Evolutionary conservation across 208 protist genomes (phyloP), one percentile per base, ranked within the genome.

Genomic region (Acanthamoeba triangularis): DNA sequence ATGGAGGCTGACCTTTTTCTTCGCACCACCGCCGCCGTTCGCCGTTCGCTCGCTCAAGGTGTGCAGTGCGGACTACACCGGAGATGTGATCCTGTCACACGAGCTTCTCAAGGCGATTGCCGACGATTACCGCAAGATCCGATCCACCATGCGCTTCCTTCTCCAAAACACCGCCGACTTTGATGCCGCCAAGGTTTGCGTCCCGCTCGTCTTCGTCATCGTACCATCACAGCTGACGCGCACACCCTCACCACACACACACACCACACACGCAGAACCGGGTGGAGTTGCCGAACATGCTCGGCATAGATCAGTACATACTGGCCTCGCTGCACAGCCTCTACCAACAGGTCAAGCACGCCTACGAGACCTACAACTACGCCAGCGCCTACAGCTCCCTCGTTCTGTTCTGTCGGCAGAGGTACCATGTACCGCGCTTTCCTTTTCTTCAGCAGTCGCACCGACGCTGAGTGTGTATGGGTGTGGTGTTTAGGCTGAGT

Each of bases 91-190:
- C 14, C 80, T 88, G 7, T 88, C 80, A 4, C 52, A 33, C n/a
- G 80, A 88, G n/a, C 16, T 88, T 1, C 33, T 88, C 1, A n/a
- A 59, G 52, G 25, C 20, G 28, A 35, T 88, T 5, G 80, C 80
- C 80, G 52, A 88, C 18, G 80, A 88, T 37, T 88, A 88, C 80
- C 20, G 80, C n/a, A 88, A 88, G 44, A 49, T 88, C 25, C 41
- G 80, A 6, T 52, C 80, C 25, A 88, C 80, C 25, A 63, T 52
- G 41, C 35, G 80, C 20, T 88, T 88, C 52, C 52, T 88, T 0
- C 41, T 88, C 23, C 52, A 52, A 25, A 88, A 88, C 80, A n/a
- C 59, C 14, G 52, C 33, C 23, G 80, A 88, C 80, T 88, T 88
- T 88, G 80, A 88, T 20, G 25, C 44, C 1, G 10, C 16, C 35